Base-by-base conservation (phyloP, 1,284 basidiomycete genomes). In the Coniophora puteana region DNA sequence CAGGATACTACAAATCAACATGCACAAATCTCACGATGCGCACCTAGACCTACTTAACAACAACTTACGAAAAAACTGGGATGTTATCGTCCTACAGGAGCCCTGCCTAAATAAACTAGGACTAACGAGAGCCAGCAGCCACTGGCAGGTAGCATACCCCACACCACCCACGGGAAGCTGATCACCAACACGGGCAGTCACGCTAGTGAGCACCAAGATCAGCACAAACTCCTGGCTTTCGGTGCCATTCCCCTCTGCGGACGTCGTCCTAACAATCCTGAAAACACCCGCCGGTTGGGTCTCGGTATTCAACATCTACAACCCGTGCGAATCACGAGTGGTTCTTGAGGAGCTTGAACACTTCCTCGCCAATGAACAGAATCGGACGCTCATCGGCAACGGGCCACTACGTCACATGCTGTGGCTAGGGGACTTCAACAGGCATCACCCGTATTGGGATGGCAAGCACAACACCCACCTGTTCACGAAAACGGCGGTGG, bases 401-500 rank as follows among this genome's bases (percentile, higher is more conserved):
- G 23, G 28, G 12, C n/a, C 18, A 7, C n/a, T 14, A 7, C 14
- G 7, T 6, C 38, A 45, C 18, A 21, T 51, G 18, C 38, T 61
- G 1, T 61, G 58, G 54, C 27, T 48, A 3, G 71, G 69, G 0
- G 69, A 73, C 51, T 72, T 71, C 53, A 74, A 73, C 45, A 44
- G 63, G 0, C 71, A 74, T 47, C 65, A 71, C 48, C 62, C 63
- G 0, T 10, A 61, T 1, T 73, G 71, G 71, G 69, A 74, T n/a
- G 42, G 49, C 0, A 1, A 31, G 0, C 4, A 34, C 0, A 67
- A 70, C 42, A 4, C 25, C 0, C 66, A 67, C 16, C 58, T 71
- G 0, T 65, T 63, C 40, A 61, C 56, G 29, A 31, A 31, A 8
- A 18, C 29, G n/a, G 29, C 29, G n/a, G n/a, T 31, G n/a, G 20